phyloP scores from a whole-genome alignment of 2,329 filamentous ascomycete genomes.

The Pseudocercospora fijiensis region DNA sequence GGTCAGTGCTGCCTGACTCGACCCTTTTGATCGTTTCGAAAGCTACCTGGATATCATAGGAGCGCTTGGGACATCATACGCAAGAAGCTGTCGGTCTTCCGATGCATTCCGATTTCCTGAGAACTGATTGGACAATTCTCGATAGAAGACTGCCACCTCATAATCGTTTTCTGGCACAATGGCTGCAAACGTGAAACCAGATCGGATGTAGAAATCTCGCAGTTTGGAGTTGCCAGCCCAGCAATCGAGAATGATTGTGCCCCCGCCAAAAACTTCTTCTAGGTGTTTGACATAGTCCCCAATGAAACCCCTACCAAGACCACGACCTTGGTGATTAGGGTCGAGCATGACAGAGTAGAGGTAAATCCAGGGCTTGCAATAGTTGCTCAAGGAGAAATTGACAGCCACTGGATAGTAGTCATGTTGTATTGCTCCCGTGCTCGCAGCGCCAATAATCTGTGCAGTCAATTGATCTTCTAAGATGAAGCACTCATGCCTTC shows the following conservation, averaged over 20 bases:
- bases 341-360: constrained; percentile 19
- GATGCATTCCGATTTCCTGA: background rate
- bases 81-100: background rate
- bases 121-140: background rate
- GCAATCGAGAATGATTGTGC: constrained; percentile 18
- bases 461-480: background rate
- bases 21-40: background rate
- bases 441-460: background rate
- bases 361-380: constrained; percentile 13
- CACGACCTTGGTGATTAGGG: constrained; percentile 11
- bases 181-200: constrained; percentile 13
- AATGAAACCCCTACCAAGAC: constrained; percentile 7
- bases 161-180: constrained; percentile 15
- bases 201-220: constrained; percentile 14
- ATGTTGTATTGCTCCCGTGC: background rate
- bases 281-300: constrained; percentile 1
- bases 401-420: background rate
- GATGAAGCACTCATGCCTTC: constrained; percentile 3
- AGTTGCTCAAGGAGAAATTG: background rate
- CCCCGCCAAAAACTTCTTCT: background rate
- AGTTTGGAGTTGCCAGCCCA: constrained; percentile 20
- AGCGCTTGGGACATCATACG: background rate
- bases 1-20: background rate
- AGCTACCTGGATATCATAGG: background rate
- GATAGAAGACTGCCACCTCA: constrained; percentile 16